Base-by-base conservation (phyloP, 768 basidiomycete genomes). In the Tephrocybe rancida region DNA sequence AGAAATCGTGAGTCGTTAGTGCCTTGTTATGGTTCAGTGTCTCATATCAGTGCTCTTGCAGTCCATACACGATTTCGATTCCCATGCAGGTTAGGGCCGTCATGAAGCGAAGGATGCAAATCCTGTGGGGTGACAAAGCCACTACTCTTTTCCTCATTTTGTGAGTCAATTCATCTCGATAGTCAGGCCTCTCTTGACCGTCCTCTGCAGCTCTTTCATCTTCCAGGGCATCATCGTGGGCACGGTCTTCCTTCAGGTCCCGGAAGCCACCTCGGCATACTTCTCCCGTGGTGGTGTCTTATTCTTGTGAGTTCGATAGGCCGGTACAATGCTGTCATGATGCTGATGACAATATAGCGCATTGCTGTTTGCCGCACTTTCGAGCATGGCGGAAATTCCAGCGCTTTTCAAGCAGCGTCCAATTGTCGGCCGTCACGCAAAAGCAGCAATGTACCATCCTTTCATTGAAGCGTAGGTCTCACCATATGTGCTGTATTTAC, bases 281-380 rank as follows among this genome's bases (percentile, higher is more conserved):
- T 91, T 88, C 74, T 84, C 86, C n/a, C 81, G 90, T 18, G 89
- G 88, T 35, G 85, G 90, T 70, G 76, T 87, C 21, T 72, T 93
- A 18, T 92, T 88, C 79, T 90, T 91, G 80, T 86, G 64, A 29
- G 81, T 70, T 24, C 10, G 21, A 29, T 32, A 16, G 30, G 34
- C 24, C 16, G 9, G 9, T 8, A 22, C 32, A 25, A 49, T 13
- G 53, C 44, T 52, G 47, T 47, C 42, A 50, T 39, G 27, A 44
- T 22, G 21, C 48, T 22, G 48, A 18, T 59, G 27, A 5, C 13
- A 35, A 11, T 5, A 27, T 44, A 87, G 85, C 48, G 67, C 85
- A 1, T 66, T 87, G 4, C 74, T 88, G 13, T 83, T 87, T 56
- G 70, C 80, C 3, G 84, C 82, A 0, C 64, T 90, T 21, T 74